Evolutionary conservation across 2,329 filamentous ascomycete genomes (phyloP), one percentile per base, ranked within the genome.

Genomic region (Fusarium odoratissimum): DNA sequence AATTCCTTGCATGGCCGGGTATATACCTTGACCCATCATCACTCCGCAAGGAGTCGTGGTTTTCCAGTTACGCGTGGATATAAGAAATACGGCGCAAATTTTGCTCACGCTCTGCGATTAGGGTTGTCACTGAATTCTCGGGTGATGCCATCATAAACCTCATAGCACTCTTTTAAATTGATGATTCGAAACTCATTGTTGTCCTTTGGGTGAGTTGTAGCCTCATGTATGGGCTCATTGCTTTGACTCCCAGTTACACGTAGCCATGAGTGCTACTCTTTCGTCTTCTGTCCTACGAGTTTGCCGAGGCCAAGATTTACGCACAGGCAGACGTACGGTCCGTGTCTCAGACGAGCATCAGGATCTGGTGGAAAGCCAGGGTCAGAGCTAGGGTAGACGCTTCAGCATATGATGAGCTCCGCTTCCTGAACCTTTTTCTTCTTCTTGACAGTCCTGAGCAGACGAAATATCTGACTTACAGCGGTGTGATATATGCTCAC

Each of bases 281-380:
- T 54, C 19, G 11, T 30, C 33, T 33, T 48, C 44, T 41, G 45
- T 64, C 58, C 35, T 54, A 52, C 60, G 23, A 60, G 64, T 42
- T 45, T 49, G 21, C 40, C 46, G 51, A 54, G 60, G 60, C 54
- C 44, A 60, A 60, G 56, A 57, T 60, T 45, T 42, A 60, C 42
- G 57, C 40, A 49, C 44, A 49, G 56, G 54, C 60, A 54, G 38
- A 64, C 37, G 37, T 62, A 62, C 55, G 59, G 56, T 60, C 66
- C 69, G 69, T 62, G 62, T 64, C 51, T 67, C 48, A 61, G 55
- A 57, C 46, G 41, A 51, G 46, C 37, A 44, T 48, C 28, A 40
- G 66, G 52, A 55, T 57, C 46, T 54, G 41, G 45, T 44, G 35
- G 46, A 46, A 35, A 51, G 48, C 30, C 48, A 35, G 30, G 48